Conservation (phyloP, 2,329 filamentous ascomycete genomes). For the Colletotrichum orchidophilum region DNA sequence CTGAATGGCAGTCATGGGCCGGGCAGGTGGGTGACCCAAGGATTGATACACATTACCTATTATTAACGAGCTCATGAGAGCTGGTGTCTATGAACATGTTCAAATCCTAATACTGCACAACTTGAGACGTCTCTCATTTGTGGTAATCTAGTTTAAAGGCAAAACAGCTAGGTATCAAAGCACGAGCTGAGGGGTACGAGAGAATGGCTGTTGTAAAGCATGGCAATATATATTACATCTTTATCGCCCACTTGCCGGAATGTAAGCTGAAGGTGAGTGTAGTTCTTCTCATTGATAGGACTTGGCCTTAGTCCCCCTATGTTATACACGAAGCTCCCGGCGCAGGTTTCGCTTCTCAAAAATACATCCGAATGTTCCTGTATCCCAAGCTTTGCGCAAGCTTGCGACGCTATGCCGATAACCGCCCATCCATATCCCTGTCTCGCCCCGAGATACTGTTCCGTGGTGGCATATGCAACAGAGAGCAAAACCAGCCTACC, state of each 20-base stretch:
- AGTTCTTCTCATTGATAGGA: background rate
- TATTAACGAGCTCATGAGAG: background rate
- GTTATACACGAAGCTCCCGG: slow-evolving; percentile 9
- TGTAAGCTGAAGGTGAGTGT: background rate
- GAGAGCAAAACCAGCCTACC: background rate
- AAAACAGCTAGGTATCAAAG: too few species aligned
- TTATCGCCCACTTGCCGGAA: background rate
- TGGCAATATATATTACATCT: background rate
- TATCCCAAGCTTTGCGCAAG: background rate
- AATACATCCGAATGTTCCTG: background rate
- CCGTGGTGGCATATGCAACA: background rate
- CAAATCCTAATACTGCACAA: background rate
- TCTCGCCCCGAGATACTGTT: background rate
- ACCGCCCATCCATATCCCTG: background rate
- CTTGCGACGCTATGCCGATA: background rate
- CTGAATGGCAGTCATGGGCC: background rate
- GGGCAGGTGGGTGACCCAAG: background rate
- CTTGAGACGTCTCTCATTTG: background rate
- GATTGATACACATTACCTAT: background rate
- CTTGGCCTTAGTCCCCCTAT: background rate
- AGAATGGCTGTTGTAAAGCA: background rate
- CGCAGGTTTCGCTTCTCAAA: slow-evolving; percentile 1
- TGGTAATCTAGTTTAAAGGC: background rate
- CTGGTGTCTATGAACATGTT: background rate
- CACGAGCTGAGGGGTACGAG: too few species aligned